Base-by-base conservation (phyloP, 306 rosid genomes). In the Medicago arabica region DNA sequence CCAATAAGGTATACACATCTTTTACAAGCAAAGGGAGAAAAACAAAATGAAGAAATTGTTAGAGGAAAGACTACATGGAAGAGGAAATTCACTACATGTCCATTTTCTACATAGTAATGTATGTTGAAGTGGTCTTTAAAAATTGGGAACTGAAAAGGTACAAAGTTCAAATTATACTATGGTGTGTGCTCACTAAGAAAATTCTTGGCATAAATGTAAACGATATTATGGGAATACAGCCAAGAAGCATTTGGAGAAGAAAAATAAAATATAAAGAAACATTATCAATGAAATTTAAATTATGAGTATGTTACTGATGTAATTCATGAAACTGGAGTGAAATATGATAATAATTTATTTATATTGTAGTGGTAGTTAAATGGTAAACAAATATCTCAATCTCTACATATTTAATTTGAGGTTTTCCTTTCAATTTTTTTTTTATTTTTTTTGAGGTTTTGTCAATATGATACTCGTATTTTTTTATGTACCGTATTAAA, bases 21-120 rank as follows among this genome's bases (percentile, higher is more conserved):
- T 10, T 77, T 94, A 60, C 90, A 87, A 87, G 40, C 72, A 19
- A 83, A 85, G 62, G 97, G 91, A 19, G 82, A 84, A 58, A 23
- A 80, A 31, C 82, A 88, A 82, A 84, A 54, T 66, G 88, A 90
- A 66, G 97, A 94, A 88, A 94, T 94, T 74, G 95, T 94, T 9
- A 86, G 97, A 83, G 98, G 95, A 77, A 86, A 87, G 66, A 94
- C 96, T 8, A 68, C 43, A 28, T 92, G 98, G 98, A 92, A 94
- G 83, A 88, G 85, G 59, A 92, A 94, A 72, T 25, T 74, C 36
- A 14, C 79, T 19, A 53, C 77, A 59, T 21, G 69, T 23, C 84
- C 91, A 53, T 88, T 86, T 88, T 79, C 92, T 44, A 9, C 87
- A 12, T 78, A 80, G 81, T 54, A 82, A 70, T 79, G 9, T 57